Base-by-base conservation (phyloP, 805 yeast species). In the Metschnikowia henanensis region DNA sequence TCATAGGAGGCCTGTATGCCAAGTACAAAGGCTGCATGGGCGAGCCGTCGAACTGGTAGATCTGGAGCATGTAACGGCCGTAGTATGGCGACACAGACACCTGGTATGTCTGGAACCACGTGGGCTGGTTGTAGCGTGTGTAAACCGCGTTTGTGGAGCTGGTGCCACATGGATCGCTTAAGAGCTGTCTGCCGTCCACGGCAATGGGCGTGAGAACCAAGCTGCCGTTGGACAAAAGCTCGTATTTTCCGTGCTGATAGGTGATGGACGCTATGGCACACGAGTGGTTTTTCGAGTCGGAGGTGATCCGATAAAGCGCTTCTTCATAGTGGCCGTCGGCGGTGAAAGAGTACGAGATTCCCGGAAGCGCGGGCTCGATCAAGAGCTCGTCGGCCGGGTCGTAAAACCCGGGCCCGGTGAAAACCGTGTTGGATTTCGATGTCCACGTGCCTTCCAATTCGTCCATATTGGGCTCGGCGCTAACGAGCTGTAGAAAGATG, bases 301-400 rank as follows among this genome's bases (percentile, higher is more conserved):
- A 68, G 0, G 79, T 65, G 20, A 94, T 81, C 57, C 88, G 83
- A 64, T 94, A 94, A 32, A 81, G 62, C 6, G 99, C 99, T 63
- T 87, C 87, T 67, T 94, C 99, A 62, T 76, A 94, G 63, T 72
- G 80, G 5, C 98, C 98, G 66, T 94, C 98, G 19, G 77, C 83
- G 1, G 97, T 91, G 72, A 94, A 94, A 2, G 97, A 88, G 66
- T 84, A 88, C 5, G 95, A 84, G 43, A 92, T 79, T 30, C 99
- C 99, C 1, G 99, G 97, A 32, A 94, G 75, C 7, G 91, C 92
- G 2, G 99, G 99, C 63, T 94, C 99, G 49, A 90, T 87, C 45
- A 94, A 71, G 15, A 92, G 77, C 65, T 94, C 99, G 61, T 92
- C 97, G 22, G 90, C 86, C 2, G 99, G 99, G 64, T 94, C 98